Base-by-base conservation (phyloP, 768 basidiomycete genomes). In the Roridomyces roridus region DNA sequence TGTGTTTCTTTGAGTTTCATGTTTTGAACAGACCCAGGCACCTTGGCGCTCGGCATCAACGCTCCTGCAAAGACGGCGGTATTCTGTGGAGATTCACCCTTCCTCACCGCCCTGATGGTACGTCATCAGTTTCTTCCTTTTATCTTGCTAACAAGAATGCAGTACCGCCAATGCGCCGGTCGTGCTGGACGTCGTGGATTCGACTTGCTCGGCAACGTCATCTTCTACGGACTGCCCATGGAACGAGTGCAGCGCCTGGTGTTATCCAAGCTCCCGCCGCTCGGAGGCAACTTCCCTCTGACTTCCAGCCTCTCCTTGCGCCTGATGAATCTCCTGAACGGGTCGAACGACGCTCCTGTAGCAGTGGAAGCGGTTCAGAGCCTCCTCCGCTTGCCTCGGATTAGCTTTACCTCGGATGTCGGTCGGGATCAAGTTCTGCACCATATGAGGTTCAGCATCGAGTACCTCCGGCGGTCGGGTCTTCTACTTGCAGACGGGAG, bases 31-130 rank as follows among this genome's bases (percentile, higher is more conserved):
- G 24, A 50, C 23, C 20, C 46, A 85, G 85, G 84, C 1, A 89
- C 88, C 6, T 74, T 90, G 51, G 88, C 89, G 1, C 74, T 91
- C 14, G 89, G 89, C 54, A 91, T 91, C 64, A 91, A 91, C 64
- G 88, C 87, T 0, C 89, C 89, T 0, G 79, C 86, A 0, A 87
- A 82, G 63, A 86, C 89, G 0, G 77, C 83, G 2, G 77, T 86
- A 6, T 89, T 89, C 63, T 82, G 79, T 49, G 84, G 82, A 0
- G 86, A 87, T 67, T 87, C 86, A 0, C 82, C 83, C 1, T 85
- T 55, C 65, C 62, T 87, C 31, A 86, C 85, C 1, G 83, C 85
- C 1, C 77, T 88, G 8, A 84, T 81, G 80, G 84, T 83, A 64
- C 2, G 78, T 65, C 39, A 14, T 35, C n/a, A 36, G 20, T 18